Percentiles rank a stretch among this genome's conserved stretches.
Evolutionary conservation across 2,329 filamentous ascomycete genomes (phyloP).

Genomic region (Chaetothyriales sp.): DNA sequence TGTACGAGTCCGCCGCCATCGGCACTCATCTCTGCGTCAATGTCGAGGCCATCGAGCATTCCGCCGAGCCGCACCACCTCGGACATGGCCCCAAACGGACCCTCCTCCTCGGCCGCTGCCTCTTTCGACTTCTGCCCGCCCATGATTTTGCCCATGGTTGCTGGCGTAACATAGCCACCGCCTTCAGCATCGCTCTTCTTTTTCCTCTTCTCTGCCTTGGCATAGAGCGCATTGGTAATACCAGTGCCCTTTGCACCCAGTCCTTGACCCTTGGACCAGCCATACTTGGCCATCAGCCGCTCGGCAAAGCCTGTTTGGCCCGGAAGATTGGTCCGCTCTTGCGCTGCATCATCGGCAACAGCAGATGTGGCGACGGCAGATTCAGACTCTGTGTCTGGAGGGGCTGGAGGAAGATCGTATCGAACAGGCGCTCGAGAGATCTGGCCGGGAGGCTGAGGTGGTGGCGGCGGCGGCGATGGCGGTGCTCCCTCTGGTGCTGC

Average conservation of each 20-base stretch:
- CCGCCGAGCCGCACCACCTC: constrained; percentile 67
- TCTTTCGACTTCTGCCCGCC: constrained; percentile 45
- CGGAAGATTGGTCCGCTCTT: constrained; percentile 48
- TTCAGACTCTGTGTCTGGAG: constrained; percentile 26
- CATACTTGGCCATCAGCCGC: constrained; percentile 82
- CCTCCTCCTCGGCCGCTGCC: constrained; percentile 32
- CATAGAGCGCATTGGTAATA: constrained; percentile 68
- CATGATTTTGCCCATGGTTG: constrained; percentile 61
- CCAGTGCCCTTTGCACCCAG: constrained; percentile 69
- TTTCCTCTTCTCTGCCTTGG: constrained; percentile 73
- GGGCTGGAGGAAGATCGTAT: constrained; percentile 44
- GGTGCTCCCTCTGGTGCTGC: constrained; percentile 23
- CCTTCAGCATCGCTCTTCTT: constrained; percentile 65
- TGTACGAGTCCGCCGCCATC: constrained; percentile 56
- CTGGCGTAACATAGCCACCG: constrained; percentile 58
- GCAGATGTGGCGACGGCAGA: not conserved
- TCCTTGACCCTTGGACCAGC: constrained; percentile 77
- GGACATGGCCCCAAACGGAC: constrained; percentile 58
- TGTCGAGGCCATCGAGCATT: constrained; percentile 75
- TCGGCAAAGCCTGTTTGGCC: constrained; percentile 75
- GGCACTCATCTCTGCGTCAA: constrained; percentile 59
- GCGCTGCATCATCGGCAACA: constrained; percentile 18
- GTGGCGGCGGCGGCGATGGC: constrained; percentile 20
- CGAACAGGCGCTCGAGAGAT: constrained; percentile 68
- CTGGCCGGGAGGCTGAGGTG: constrained; percentile 27